Evolutionary conservation across 345 rosid genomes (phyloP).

Genomic region (Lagerstroemia speciosa): DNA sequence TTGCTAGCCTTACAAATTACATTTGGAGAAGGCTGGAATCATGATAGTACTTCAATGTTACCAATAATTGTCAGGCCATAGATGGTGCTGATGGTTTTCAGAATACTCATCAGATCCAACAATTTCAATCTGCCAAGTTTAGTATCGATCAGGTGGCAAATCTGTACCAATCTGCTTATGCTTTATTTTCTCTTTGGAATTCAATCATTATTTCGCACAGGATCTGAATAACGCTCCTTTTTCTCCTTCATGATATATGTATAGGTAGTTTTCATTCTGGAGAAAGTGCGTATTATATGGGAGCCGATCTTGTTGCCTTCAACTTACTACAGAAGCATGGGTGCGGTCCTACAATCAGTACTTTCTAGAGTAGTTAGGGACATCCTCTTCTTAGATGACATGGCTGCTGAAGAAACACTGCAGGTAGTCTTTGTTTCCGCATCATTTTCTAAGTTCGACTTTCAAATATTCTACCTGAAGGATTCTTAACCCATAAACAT

Average conservation of each 20-base stretch:
- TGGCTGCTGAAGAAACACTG: constrained; percentile 96
- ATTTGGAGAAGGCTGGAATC: background rate
- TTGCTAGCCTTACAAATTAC: background rate
- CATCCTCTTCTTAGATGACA: constrained; percentile 79
- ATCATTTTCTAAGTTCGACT: background rate
- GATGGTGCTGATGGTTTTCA: constrained; percentile 93
- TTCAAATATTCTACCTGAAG: background rate
- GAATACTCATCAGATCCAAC: constrained; percentile 74
- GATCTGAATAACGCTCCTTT: background rate
- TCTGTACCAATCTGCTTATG: constrained; percentile 4
- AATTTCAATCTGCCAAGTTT: constrained; percentile 78
- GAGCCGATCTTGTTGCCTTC: constrained; percentile 71
- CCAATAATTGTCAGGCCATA: constrained; percentile 48
- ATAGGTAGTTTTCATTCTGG: constrained; percentile 81
- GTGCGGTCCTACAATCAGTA: constrained; percentile 66
- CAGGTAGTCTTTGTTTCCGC: constrained; percentile 33
- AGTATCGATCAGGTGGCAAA: constrained; percentile 77
- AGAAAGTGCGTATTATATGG: constrained; percentile 93
- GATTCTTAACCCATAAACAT: constrained; percentile 4
- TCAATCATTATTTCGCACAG: background rate
- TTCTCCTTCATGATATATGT: constrained; percentile 8
- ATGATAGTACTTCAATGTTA: background rate
- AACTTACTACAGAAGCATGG: constrained; percentile 79
- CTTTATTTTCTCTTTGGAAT: background rate
- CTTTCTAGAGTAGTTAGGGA: constrained; percentile 66